Percentiles rank a stretch among this genome's conserved stretches.
These are phyloP conservation scores for Pseudogymnoascus sp. DNA, from an alignment of 2,329 filamentous ascomycete genomes.

Conservation along the genomic window DNA sequence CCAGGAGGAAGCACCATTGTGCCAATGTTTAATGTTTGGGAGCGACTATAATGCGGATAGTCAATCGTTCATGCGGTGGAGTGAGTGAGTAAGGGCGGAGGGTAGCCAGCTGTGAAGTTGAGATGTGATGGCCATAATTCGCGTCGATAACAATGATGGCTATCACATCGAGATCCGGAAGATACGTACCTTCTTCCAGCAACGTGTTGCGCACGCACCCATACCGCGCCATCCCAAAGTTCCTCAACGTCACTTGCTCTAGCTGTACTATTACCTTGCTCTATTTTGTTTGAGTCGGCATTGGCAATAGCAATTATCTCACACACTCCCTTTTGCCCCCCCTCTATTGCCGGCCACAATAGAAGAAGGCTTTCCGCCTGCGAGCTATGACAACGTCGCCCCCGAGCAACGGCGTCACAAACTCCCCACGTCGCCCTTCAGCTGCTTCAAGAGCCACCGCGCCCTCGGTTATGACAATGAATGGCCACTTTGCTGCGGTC, in stretches of 20 bases:
- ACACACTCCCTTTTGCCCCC: slow-evolving; percentile 5
- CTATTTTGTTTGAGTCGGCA: slow-evolving; percentile 1
- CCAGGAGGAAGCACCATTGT: slow-evolving; percentile 23
- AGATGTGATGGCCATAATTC: not conserved
- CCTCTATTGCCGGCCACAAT: slow-evolving; percentile 5
- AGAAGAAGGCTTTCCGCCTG: not conserved
- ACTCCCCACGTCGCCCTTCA: slow-evolving; percentile 20
- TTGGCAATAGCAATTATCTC: not conserved
- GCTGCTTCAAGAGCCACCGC: slow-evolving; percentile 26
- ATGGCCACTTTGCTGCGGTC: slow-evolving; percentile 71
- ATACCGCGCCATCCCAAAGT: not conserved
- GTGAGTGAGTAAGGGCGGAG: not conserved
- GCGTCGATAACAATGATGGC: not conserved
- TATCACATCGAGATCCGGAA: not conserved
- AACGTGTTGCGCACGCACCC: slow-evolving; percentile 3
- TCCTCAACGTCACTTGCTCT: not conserved
- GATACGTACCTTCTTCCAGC: not conserved
- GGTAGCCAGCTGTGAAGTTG: not conserved
- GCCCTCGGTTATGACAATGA: slow-evolving; percentile 45
- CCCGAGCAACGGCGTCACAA: slow-evolving; percentile 16
- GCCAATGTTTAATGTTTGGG: not conserved
- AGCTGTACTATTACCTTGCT: not conserved
- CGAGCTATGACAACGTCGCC: slow-evolving; percentile 18
- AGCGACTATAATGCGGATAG: not conserved
- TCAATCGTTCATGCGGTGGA: not conserved